Base-by-base conservation (phyloP, 108 stramenopile genomes). In the Aurantiochytrium sp. region DNA sequence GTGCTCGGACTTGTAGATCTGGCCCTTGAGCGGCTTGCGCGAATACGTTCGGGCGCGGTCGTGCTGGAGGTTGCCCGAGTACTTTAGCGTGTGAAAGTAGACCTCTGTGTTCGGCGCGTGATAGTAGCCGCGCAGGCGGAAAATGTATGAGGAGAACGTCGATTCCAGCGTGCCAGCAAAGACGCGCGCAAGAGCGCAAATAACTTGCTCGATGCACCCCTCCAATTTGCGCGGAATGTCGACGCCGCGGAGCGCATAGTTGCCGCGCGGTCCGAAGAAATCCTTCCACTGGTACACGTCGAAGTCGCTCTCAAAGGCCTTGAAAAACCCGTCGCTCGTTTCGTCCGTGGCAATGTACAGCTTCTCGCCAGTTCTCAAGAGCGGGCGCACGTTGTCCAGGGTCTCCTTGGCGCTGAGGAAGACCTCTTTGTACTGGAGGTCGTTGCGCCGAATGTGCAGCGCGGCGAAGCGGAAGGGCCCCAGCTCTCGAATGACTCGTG, bases 1-100 rank as follows among this genome's bases (percentile, higher is more conserved):
- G 24, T 81, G 73, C 73, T 81, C 73, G 39, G 73, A 81, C 30
- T 81, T 81, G 73, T 81, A 81, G 32, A 81, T 81, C 39, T 81
- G 73, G 12, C 73, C 73, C 73, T 81, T 81, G 73, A 81, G 73
- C n/a, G 73, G 73, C 39, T 81, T 81, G 15, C 45, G 39, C 36
- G 73, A 81, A 30, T 81, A 81, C 27, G 73, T 81, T 12, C 73
- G 39, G 6, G 45, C 73, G 17, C 73, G 73, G 39, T 81, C 73
- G 12, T 30, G 73, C 19, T n/a, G 12, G 0, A 81, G 10, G 24
- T 81, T 48, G 45, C 73, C 73, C n/a, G 73, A 22, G 45, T 81
- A 81, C 45, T 81, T 81, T 6, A 81, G 73, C 39, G 73, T 81
- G 73, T 81, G 36, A 3, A 81, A 81, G 73, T 81, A 81, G 8